Evolutionary conservation across 192 early-diverging fungal genomes (phyloP), one percentile per base, ranked within the genome.

Genomic region (Linderina pennispora): DNA sequence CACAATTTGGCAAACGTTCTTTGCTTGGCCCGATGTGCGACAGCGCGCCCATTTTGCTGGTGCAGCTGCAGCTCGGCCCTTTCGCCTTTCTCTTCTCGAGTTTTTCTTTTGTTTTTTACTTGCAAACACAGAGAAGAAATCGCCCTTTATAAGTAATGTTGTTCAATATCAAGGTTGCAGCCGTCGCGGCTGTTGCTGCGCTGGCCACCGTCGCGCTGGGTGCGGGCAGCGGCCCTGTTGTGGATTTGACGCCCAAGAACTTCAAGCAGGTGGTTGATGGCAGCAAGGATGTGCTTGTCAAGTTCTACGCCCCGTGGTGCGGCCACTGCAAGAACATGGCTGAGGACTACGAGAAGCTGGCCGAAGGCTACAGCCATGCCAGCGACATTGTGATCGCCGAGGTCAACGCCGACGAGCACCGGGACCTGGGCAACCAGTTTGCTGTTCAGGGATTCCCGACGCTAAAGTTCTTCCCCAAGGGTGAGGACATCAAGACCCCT

Each of bases 391-490:
- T 96, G 36, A 92, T 99, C 59, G 91, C 91, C 65, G 92, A 90
- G 57, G 70, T 91, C 23, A 79, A 91, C 63, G 86, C 84, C 26
- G 96, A 99, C 64, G 67, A 77, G 36, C 80, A 99, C 69, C 87
- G 86, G 45, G 81, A 83, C 43, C 68, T 94, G 14, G 96, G 90
- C 24, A 62, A 53, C 38, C 74, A 78, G 44, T 99, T 77, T 63
- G 85, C 64, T 36, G 65, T 99, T 39, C 55, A 76, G 45, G 89
- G 91, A 5, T 96, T 89, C 74, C 92, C 91, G 6, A 94, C 90
- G 4, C 74, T 96, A 55, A 94, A 93, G 66, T 92, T 87, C 84
- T 94, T 97, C 81, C 79, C 89, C 50, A 91, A 89, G 58, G 88
- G 85, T 50, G 72, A 69, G 28, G 75, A 78, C 16, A 56, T 74